Percentiles rank a stretch among this genome's conserved stretches.
Conservation (phyloP, 805 yeast species). For the Spathaspora sp. region DNA sequence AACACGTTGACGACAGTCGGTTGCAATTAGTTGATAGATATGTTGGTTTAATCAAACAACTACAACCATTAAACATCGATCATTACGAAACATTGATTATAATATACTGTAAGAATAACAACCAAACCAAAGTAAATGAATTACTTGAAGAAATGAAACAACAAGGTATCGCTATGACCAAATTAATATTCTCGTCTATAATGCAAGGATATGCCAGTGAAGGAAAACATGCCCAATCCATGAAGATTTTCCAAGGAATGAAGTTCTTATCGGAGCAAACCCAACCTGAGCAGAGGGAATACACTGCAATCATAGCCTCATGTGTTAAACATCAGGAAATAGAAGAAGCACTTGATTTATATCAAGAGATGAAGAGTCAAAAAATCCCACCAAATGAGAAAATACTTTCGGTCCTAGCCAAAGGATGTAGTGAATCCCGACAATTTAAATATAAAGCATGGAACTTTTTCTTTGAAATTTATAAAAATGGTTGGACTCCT, state of each 20-base stretch:
- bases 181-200: constrained; percentile 50
- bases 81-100: constrained; percentile 44
- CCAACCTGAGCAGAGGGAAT: constrained; percentile 65
- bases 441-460: constrained; percentile 44
- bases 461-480: not conserved
- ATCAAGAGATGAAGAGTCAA: constrained; percentile 56
- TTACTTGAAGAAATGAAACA: constrained; percentile 35
- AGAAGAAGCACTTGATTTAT: constrained; percentile 73
- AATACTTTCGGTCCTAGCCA: constrained; percentile 53
- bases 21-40: constrained; percentile 29
- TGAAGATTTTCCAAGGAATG: constrained; percentile 76
- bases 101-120: constrained; percentile 40
- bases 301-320: constrained; percentile 67
- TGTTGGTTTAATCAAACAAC: constrained; percentile 20
- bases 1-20: constrained; percentile 15
- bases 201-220: constrained; percentile 58
- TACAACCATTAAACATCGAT: constrained; percentile 24
- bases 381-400: constrained; percentile 27
- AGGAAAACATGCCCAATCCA: constrained; percentile 56
- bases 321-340: constrained; percentile 60
- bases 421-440: constrained; percentile 52
- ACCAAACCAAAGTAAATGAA: constrained; percentile 36
- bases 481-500: constrained; percentile 37
- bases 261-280: constrained; percentile 68
- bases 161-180: constrained; percentile 37